A percentile compares a stretch with the other conserved stretches of the same genome.
Evolutionary conservation across 2,329 filamentous ascomycete genomes (phyloP).

Genomic region (Ramularia collo-cygni): DNA sequence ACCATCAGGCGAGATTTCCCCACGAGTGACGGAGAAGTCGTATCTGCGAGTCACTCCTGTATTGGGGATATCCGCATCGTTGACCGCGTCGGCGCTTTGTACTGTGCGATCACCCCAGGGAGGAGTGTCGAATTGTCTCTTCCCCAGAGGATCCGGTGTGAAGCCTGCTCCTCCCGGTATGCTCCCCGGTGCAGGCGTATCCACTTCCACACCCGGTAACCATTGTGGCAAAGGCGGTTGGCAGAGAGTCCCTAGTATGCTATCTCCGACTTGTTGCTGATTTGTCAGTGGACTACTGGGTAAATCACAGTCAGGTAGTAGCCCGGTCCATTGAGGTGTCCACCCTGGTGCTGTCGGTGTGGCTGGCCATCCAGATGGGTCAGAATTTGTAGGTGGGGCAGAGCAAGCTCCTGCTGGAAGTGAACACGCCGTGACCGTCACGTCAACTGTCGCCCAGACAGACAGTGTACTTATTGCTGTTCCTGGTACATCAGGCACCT

Average conservation of each 20-base stretch:
- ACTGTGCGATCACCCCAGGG: constrained; percentile 22
- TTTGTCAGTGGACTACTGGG: constrained; percentile 17
- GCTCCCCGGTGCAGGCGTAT: no score
- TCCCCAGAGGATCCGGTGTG: no score
- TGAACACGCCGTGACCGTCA: constrained; percentile 4
- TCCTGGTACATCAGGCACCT: no score
- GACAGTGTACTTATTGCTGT: constrained; percentile 2
- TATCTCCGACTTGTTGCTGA: constrained; percentile 21
- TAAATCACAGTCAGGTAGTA: constrained; percentile 6
- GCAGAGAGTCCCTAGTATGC: constrained; percentile 17
- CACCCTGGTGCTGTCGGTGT: no score
- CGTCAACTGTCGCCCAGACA: constrained; percentile 4
- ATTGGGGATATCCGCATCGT: constrained; percentile 20
- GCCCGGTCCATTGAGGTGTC: neutral
- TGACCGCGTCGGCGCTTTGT: constrained; percentile 24
- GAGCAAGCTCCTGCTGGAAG: constrained; percentile 2
- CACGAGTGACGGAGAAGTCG: constrained; percentile 21
- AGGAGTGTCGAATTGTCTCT: constrained; percentile 9
- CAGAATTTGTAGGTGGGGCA: neutral
- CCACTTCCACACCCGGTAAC: constrained; percentile 12
- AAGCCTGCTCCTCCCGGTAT: no score
- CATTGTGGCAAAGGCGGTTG: constrained; percentile 21
- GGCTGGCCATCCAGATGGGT: neutral
- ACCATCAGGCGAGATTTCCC: constrained; percentile 21
- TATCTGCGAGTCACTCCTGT: constrained; percentile 25